Evolutionary conservation across 1,284 basidiomycete species (phyloP), one percentile per base, ranked within the genome.

Genomic region (Ceratobasidium sp.): DNA sequence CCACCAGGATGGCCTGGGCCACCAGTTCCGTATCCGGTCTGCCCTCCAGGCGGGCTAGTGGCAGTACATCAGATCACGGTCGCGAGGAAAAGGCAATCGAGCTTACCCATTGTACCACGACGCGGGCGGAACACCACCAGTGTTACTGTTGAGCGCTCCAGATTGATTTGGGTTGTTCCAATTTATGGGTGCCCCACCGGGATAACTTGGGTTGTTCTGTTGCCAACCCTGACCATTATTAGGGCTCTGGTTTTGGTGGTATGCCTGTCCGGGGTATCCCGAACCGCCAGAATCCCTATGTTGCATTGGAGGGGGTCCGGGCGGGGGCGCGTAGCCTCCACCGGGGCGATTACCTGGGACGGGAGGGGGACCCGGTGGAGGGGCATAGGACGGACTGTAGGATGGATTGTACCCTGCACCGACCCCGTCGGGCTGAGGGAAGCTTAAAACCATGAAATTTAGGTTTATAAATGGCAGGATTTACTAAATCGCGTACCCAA

Each of bases 21-120:
- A 34, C 70, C 70, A 8, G 70, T 73, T 22, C 70, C 70, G n/a
- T 73, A 73, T 52, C 70, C 70, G 52, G 70, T 73, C 15, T 73
- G 57, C 9, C 70, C 70, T 32, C 70, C 70, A 61, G 70, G 70
- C 0, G 70, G 59, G 34, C 70, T 73, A 40, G 25, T 37, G 34
- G 51, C 34, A 34, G 32, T 15, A 62, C 0, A 34, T 51, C 19
- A 37, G 11, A 44, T 6, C 13, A 49, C 22, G 32, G 32, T 15
- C 15, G 5, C 8, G 9, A 22, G 11, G 1, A 52, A 5, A 37
- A 15, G 19, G 8, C 34, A 15, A 46, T n/a, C 11, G n/a, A 11
- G 22, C 70, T 52, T 4, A 73, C 70, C 57, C 70, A 44, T 52
- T 61, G 19, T 61, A 40, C 70, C 70, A 73, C 17, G 57, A 59